Conservation (phyloP, 768 basidiomycete genomes). For the Daedaleopsis sinensis region DNA sequence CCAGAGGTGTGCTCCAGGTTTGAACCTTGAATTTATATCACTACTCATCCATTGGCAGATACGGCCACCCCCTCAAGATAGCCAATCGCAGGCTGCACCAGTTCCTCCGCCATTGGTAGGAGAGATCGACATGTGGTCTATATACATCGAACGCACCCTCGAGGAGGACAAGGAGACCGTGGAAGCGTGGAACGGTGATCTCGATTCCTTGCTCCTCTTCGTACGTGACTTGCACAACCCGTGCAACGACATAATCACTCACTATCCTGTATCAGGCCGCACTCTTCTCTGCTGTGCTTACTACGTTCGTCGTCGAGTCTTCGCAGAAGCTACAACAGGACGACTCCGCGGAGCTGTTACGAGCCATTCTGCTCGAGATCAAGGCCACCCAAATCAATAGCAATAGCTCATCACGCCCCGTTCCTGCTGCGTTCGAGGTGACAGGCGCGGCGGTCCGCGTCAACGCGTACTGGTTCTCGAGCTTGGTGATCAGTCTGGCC, state of each 20-base stretch:
- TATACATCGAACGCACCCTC: slow-evolving; percentile 9
- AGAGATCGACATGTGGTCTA: neutral
- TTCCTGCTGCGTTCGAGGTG: slow-evolving; percentile 14
- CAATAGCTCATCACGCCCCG: neutral
- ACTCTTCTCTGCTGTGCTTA: slow-evolving; percentile 33
- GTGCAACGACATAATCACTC: neutral
- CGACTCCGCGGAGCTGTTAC: slow-evolving; percentile 16
- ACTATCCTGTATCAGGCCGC: slow-evolving; percentile 26
- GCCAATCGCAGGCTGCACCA: neutral
- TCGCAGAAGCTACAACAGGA: slow-evolving; percentile 26
- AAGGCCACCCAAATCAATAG: neutral
- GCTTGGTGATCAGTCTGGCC: slow-evolving; percentile 40
- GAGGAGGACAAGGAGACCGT: slow-evolving; percentile 7
- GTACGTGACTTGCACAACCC: slow-evolving; percentile 1
- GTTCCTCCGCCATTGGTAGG: neutral
- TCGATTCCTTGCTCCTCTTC: slow-evolving; percentile 21
- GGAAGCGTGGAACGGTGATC: slow-evolving; percentile 6
- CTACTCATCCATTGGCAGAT: too few species aligned
- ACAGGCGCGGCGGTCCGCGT: slow-evolving; percentile 38
- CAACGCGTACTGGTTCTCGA: slow-evolving; percentile 47
- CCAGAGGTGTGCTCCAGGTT: too few species aligned
- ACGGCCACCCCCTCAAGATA: too few species aligned
- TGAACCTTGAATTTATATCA: too few species aligned
- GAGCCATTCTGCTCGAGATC: slow-evolving; percentile 1
- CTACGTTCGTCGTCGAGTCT: slow-evolving; percentile 33